Percentiles rank a stretch among this genome's conserved stretches.
These are phyloP conservation scores for Russula olivacea DNA, from an alignment of 768 basidiomycete species.

Conservation along the genomic window DNA sequence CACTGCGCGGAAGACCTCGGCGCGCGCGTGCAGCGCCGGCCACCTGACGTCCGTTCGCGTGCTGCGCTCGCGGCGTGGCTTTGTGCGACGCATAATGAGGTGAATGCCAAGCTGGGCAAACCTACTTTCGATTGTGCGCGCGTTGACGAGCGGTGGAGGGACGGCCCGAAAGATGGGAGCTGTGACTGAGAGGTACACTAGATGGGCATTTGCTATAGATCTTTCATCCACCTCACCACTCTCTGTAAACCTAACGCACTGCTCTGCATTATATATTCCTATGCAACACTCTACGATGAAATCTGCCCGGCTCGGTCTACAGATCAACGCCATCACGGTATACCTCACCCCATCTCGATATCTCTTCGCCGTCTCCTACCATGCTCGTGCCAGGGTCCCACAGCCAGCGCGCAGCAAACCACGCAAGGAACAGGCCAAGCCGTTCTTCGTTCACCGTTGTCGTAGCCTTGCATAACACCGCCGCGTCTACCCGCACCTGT, in stretches of 20 bases:
- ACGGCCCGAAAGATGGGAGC: slow-evolving; percentile 80
- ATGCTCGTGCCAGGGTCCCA: too few species aligned
- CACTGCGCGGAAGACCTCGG: slow-evolving; percentile 83
- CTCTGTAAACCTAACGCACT: neutral
- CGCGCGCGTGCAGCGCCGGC: slow-evolving; percentile 53
- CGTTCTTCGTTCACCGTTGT: too few species aligned
- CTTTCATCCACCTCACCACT: neutral
- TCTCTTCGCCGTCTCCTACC: too few species aligned
- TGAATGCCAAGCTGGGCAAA: slow-evolving; percentile 85
- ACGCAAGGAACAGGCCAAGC: too few species aligned
- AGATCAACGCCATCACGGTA: too few species aligned
- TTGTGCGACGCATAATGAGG: slow-evolving; percentile 89
- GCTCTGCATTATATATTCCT: too few species aligned
- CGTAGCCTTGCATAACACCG: too few species aligned
- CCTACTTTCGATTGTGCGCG: slow-evolving; percentile 71
- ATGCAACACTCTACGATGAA: too few species aligned
- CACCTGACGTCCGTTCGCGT: slow-evolving; percentile 75
- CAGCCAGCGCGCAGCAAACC: too few species aligned
- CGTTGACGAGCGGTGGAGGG: slow-evolving; percentile 86
- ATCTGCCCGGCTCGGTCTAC: too few species aligned
- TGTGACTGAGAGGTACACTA: slow-evolving; percentile 53
- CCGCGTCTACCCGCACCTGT: too few species aligned
- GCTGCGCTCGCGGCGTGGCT: slow-evolving; percentile 74
- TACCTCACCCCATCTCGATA: too few species aligned
- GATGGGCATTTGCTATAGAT: neutral